Evolutionary conservation across 2,329 filamentous ascomycete genomes (phyloP).

Genomic region (Penicillium sp.): DNA sequence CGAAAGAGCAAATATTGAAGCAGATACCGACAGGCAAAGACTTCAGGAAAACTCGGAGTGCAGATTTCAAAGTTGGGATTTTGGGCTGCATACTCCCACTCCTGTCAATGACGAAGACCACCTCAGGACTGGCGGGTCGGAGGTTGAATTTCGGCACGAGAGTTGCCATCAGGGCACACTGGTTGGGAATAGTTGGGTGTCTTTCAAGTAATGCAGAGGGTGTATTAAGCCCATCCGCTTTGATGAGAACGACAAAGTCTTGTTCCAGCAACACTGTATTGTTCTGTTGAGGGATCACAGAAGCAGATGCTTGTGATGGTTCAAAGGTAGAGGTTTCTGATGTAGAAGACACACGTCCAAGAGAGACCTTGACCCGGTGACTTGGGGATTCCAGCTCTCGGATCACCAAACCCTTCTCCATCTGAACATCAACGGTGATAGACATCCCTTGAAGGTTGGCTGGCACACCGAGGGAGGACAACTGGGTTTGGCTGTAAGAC

Average conservation of each 20-base stretch:
- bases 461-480: background rate
- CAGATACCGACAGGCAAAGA: slow-evolving; percentile 55
- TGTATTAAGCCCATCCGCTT: slow-evolving; percentile 58
- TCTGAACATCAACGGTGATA: slow-evolving; percentile 59
- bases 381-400: slow-evolving; percentile 64
- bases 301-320: slow-evolving; percentile 61
- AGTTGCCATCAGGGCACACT: slow-evolving; percentile 67
- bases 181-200: slow-evolving; percentile 59
- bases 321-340: slow-evolving; percentile 45
- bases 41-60: slow-evolving; percentile 58
- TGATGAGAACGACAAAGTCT: slow-evolving; percentile 66
- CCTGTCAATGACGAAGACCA: slow-evolving; percentile 71
- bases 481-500: slow-evolving; percentile 1
- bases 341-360: slow-evolving; percentile 57
- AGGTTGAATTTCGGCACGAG: slow-evolving; percentile 68
- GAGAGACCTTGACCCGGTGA: slow-evolving; percentile 63
- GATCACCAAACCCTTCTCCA: slow-evolving; percentile 57
- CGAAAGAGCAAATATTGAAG: slow-evolving; percentile 61
- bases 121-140: slow-evolving; percentile 55
- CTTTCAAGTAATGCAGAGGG: slow-evolving; percentile 65
- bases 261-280: slow-evolving; percentile 46
- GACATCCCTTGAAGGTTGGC: slow-evolving; percentile 42
- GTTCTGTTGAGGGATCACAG: slow-evolving; percentile 49
- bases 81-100: slow-evolving; percentile 59
- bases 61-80: slow-evolving; percentile 49